phyloP scores from a whole-genome alignment of 1,139 yeast species.

The Geotrichum carabidarum region DNA sequence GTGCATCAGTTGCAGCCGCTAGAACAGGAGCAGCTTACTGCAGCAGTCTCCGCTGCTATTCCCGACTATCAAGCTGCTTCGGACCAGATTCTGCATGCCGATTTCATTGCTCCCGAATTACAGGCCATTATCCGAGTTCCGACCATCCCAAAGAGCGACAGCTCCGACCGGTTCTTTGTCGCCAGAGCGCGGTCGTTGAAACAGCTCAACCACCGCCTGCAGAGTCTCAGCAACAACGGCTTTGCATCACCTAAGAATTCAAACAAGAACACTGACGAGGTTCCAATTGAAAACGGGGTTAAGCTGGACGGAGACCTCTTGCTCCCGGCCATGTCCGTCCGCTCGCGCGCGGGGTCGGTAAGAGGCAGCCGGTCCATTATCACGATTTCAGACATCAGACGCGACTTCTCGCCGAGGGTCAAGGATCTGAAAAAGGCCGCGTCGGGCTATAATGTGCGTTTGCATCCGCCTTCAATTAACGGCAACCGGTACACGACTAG shows the following conservation, averaged over 20 bases:
- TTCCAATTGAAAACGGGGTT: background rate
- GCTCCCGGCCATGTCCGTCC: background rate
- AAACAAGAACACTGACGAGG: background rate
- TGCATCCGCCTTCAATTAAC: background rate
- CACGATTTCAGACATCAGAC: slow-evolving; percentile 14
- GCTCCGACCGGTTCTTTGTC: background rate
- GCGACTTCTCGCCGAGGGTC: slow-evolving; percentile 27
- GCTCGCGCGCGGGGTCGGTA: slow-evolving; percentile 2
- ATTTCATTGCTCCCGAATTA: background rate
- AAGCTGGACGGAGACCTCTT: background rate
- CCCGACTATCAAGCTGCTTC: background rate
- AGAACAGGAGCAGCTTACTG: background rate
- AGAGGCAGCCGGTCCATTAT: slow-evolving; percentile 10
- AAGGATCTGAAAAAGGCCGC: slow-evolving; percentile 29
- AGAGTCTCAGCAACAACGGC: background rate
- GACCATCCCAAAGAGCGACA: background rate
- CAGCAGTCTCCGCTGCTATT: background rate
- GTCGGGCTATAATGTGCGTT: slow-evolving; percentile 22
- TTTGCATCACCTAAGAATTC: background rate
- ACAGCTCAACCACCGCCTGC: slow-evolving; percentile 21
- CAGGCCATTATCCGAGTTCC: background rate
- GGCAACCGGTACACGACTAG: slow-evolving; percentile 10
- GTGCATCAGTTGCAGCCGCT: background rate
- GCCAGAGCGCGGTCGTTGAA: slow-evolving; percentile 25
- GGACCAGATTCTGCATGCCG: background rate